phyloP scores from a whole-genome alignment of 2,329 filamentous ascomycete genomes.

The Canariomyces notabilis region DNA sequence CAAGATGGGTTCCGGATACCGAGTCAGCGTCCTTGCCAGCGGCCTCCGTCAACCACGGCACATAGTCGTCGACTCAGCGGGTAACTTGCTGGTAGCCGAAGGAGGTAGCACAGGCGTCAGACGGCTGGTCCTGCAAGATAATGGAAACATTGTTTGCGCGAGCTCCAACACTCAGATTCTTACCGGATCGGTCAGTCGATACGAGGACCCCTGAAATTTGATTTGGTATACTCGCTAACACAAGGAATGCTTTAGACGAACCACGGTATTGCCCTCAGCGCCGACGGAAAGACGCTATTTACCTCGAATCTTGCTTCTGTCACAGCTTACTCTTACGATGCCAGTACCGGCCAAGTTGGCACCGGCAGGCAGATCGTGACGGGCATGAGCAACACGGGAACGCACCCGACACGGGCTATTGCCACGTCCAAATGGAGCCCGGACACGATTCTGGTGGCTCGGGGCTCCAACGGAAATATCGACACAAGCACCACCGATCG shows the following conservation, averaged over 20 bases:
- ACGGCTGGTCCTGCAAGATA: constrained; percentile 16
- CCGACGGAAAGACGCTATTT: constrained; percentile 30
- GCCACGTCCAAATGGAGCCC: constrained; percentile 41
- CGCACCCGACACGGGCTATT: constrained; percentile 50
- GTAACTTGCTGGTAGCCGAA: constrained; percentile 23
- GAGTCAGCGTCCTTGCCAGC: constrained; percentile 17
- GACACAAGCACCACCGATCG: constrained; percentile 41
- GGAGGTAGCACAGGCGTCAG: constrained; percentile 14
- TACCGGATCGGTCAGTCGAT: constrained; percentile 12
- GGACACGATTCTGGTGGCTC: constrained; percentile 46
- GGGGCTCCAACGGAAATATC: constrained; percentile 48
- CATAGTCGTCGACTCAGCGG: constrained; percentile 19
- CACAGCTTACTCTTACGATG: constrained; percentile 49
- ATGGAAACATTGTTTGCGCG: constrained; percentile 18
- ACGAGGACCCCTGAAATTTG: not conserved
- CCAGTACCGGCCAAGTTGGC: constrained; percentile 36
- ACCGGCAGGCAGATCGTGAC: constrained; percentile 39
- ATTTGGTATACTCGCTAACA: no score
- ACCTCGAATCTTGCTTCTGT: constrained; percentile 40
- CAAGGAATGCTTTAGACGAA: constrained; percentile 28
- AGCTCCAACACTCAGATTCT: constrained; percentile 15
- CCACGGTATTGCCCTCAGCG: constrained; percentile 29
- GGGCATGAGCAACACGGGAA: constrained; percentile 41
- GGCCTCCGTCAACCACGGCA: constrained; percentile 19
- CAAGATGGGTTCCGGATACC: constrained; percentile 20